Evolutionary conservation across 495 filamentous ascomycete genomes (phyloP), one percentile per base, ranked within the genome.

Genomic region (Parathielavia appendiculata): DNA sequence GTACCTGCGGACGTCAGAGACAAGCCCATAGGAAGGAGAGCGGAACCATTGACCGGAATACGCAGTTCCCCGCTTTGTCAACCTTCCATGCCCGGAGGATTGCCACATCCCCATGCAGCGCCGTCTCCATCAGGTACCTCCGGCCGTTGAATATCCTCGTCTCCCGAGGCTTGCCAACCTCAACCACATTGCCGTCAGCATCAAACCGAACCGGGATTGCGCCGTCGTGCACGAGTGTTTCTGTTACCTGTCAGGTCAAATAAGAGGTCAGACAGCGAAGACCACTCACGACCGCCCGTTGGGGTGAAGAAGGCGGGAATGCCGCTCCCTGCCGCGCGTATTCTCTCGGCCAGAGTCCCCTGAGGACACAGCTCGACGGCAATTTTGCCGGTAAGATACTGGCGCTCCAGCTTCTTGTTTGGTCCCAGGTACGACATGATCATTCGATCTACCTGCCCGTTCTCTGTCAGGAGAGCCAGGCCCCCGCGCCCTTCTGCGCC

Each of bases 241-340:
- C 78, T 79, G n/a, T 14, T 1, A 4, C 4, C 32, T 16, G 36
- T 55, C 35, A 64, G 45, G 44, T 12, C 20, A 5, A 4, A 0
- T 4, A 32, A 40, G 36, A 38, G 9, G 8, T 3, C 32, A 16
- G 26, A 9, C 1, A 46, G 35, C 35, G 38, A 17, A 47, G 1
- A 26, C 8, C 35, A 73, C 74, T 54, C 69, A 77, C 76, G 70
- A 6, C 82, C 77, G 7, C 83, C 84, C 6, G 84, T 85, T 1
- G 83, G 82, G 0, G 84, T 87, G 62, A 78, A 87, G 60, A 87
- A 87, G 1, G 83, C 84, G 16, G 84, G 84, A 19, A 87, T 85
- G 1, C 84, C 84, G n/a, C 82, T 82, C 11, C 84, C 84, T 0
- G 82, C 84, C 5, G 83, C 82, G 12, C 83, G 65, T 55, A 84